A percentile compares a stretch with the other conserved stretches of the same genome.
Evolutionary conservation across 1,284 basidiomycete species (phyloP).

Genomic region (Puccinia novopanici): DNA sequence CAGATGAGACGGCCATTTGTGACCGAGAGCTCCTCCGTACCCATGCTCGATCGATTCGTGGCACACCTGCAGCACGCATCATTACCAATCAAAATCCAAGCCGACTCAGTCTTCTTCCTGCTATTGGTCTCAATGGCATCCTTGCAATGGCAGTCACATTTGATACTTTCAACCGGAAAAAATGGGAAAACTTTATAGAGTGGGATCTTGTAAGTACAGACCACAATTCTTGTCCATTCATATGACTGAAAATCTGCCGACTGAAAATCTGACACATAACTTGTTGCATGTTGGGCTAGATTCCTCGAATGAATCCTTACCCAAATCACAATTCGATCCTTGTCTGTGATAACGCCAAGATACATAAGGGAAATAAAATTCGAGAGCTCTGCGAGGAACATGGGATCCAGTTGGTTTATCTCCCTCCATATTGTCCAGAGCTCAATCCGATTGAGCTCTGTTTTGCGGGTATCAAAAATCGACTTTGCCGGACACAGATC

Average conservation of each 20-base stretch:
- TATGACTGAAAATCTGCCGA: no score
- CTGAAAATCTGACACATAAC: no score
- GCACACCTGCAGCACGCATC: not conserved
- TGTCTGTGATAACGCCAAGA: constrained; percentile 13
- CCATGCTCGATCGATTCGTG: not conserved
- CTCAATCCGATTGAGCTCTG: no score
- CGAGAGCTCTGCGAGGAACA: not conserved
- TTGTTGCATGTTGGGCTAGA: no score
- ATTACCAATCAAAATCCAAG: not conserved
- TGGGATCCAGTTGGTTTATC: constrained; percentile 19
- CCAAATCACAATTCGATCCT: not conserved
- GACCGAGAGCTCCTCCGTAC: not conserved
- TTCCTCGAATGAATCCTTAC: constrained; percentile 9
- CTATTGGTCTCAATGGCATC: not conserved
- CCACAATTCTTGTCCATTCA: not conserved
- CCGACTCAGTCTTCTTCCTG: not conserved
- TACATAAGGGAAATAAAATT: not conserved
- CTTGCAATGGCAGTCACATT: not conserved
- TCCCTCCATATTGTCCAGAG: constrained; percentile 36
- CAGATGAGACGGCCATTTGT: constrained; percentile 23
- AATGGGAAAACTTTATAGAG: constrained; percentile 18
- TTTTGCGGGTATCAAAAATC: not conserved
- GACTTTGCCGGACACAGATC: not conserved
- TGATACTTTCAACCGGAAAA: not conserved
- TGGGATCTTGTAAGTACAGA: not conserved